These are phyloP conservation scores for Candida chauliodis DNA, from an alignment of 805 yeast genomes.

Conservation along the genomic window DNA sequence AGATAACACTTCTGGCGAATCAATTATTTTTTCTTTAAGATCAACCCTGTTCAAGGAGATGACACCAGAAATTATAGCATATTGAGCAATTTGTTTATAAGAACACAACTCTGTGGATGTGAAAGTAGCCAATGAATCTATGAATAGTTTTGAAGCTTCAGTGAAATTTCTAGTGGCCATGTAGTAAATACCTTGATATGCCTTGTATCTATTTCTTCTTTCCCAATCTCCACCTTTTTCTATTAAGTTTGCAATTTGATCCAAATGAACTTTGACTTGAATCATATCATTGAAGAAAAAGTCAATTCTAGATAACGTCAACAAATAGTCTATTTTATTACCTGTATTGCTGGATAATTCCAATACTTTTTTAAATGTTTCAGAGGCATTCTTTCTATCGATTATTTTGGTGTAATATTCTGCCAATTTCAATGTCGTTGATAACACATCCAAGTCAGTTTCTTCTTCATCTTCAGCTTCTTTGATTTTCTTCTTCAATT, in stretches of 20 bases:
- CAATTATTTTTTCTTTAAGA: constrained; percentile 78
- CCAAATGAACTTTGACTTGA: constrained; percentile 68
- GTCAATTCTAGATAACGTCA: constrained; percentile 85
- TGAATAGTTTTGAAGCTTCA: constrained; percentile 80
- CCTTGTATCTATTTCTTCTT: constrained; percentile 90
- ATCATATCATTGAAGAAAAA: constrained; percentile 79
- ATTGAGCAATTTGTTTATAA: constrained; percentile 86
- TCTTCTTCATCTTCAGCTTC: constrained; percentile 67
- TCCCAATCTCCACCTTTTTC: constrained; percentile 99
- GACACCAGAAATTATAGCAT: constrained; percentile 85
- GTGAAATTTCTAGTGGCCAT: constrained; percentile 82
- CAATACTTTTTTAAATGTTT: constrained; percentile 66
- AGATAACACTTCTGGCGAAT: constrained; percentile 89
- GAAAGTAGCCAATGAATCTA: constrained; percentile 91
- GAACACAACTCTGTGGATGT: constrained; percentile 87
- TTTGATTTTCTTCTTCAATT: constrained; percentile 50
- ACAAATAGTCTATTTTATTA: constrained; percentile 78
- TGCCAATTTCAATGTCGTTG: constrained; percentile 75
- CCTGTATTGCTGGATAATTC: constrained; percentile 85
- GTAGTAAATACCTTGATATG: constrained; percentile 80
- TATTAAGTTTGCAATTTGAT: constrained; percentile 67
- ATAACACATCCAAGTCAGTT: constrained; percentile 79
- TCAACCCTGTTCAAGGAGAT: constrained; percentile 79
- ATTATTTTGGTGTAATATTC: constrained; percentile 86
- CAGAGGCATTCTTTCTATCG: constrained; percentile 67